These are phyloP conservation scores for Spiromastix sp. DNA, from an alignment of 2,329 filamentous ascomycete genomes.

Conservation along the genomic window DNA sequence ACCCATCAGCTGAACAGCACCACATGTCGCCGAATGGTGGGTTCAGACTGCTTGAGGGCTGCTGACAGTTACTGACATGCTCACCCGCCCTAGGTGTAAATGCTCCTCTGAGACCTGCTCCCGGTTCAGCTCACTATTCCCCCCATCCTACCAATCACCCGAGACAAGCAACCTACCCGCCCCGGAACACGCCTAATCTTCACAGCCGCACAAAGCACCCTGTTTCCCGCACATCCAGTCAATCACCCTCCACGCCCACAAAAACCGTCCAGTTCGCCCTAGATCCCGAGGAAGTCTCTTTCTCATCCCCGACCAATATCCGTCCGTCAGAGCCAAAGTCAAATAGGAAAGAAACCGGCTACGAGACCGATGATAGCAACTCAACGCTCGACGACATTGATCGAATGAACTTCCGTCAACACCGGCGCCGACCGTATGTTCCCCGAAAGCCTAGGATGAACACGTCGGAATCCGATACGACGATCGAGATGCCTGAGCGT, in stretches of 20 bases:
- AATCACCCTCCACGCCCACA: constrained; percentile 3
- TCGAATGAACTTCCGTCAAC: constrained; percentile 10
- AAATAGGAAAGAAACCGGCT: constrained; percentile 20
- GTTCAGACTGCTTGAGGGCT: constrained; percentile 18
- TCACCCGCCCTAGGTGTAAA: constrained; percentile 14
- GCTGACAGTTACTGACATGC: constrained; percentile 6
- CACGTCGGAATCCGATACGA: constrained; percentile 20
- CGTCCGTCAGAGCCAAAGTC: constrained; percentile 6
- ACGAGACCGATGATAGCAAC: constrained; percentile 35
- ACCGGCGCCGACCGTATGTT: background rate
- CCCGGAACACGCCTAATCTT: too few relatives aligned
- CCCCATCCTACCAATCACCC: background rate
- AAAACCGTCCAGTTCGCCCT: constrained; percentile 13
- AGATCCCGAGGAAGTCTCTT: too few relatives aligned
- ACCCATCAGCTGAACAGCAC: constrained; percentile 25
- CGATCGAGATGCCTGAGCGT: constrained; percentile 23
- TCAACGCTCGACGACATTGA: constrained; percentile 21
- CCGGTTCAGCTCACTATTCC: background rate
- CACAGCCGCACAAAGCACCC: too few relatives aligned
- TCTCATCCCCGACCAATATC: constrained; percentile 17
- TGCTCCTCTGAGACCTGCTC: background rate
- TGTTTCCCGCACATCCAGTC: too few relatives aligned
- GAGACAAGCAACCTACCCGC: background rate
- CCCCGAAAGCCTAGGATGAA: background rate
- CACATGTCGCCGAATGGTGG: constrained; percentile 31